Evolutionary conservation across 768 basidiomycete species (phyloP).

Genomic region (Serendipita sp.): DNA sequence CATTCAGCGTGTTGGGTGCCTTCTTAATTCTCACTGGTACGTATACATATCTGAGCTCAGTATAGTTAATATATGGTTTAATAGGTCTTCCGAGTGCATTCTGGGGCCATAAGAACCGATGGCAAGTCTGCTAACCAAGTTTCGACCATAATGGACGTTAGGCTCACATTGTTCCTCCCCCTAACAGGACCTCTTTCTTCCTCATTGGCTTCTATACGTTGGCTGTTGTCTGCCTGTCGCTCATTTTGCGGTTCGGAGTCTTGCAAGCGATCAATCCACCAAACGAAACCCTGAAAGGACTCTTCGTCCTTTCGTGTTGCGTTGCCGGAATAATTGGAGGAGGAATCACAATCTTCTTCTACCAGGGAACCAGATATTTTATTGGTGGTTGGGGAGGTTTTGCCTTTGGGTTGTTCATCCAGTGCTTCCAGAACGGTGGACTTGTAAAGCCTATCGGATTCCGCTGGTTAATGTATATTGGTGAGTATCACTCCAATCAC

Average conservation of each 20-base stretch:
- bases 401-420: conserved; percentile 71
- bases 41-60: background rate
- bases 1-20: conserved; percentile 76
- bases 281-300: conserved; percentile 57
- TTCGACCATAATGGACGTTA: background rate
- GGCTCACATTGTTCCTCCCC: conserved; percentile 11
- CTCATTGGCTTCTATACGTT: conserved; percentile 82
- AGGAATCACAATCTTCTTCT: conserved; percentile 79
- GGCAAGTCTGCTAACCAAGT: conserved; percentile 30
- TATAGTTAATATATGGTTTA: background rate
- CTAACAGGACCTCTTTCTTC: conserved; percentile 75
- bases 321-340: conserved; percentile 76
- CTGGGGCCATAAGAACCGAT: conserved; percentile 90
- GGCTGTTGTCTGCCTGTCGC: conserved; percentile 67
- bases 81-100: conserved; percentile 71
- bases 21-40: conserved; percentile 57
- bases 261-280: conserved; percentile 72
- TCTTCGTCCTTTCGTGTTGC: conserved; percentile 70
- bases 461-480: conserved; percentile 81
- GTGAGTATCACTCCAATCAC: conserved; percentile 24
- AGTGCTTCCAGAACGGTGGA: conserved; percentile 70
- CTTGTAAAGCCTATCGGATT: conserved; percentile 60
- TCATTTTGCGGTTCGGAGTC: conserved; percentile 81
- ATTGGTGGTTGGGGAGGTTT: conserved; percentile 61
- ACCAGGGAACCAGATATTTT: conserved; percentile 73